Percentiles rank a stretch among this genome's conserved stretches.
These are phyloP conservation scores for Rhododendron williamsianum DNA, from an alignment of 148 eudicot genomes.

Conservation along the genomic window DNA sequence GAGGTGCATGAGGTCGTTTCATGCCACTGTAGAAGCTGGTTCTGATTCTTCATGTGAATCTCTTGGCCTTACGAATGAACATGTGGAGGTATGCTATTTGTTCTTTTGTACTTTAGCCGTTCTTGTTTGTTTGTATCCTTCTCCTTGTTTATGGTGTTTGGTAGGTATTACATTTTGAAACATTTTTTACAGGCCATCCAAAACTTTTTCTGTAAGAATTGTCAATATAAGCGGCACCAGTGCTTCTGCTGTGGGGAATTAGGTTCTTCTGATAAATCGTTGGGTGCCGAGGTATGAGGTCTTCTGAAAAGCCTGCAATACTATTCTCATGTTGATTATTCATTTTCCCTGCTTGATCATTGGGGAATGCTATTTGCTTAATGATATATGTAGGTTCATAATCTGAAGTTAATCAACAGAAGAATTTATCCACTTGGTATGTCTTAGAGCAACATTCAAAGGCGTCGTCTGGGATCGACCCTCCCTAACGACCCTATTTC, in stretches of 20 bases:
- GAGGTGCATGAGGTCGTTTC: conserved; percentile 85
- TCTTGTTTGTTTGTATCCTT: background rate
- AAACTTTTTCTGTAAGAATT: conserved; percentile 59
- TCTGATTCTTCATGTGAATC: conserved; percentile 55
- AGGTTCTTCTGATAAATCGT: conserved; percentile 81
- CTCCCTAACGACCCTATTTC: too few species aligned
- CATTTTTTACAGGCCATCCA: conserved; percentile 45
- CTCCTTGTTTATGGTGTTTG: background rate
- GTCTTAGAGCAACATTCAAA: background rate
- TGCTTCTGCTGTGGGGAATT: conserved; percentile 76
- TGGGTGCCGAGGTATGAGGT: conserved; percentile 69
- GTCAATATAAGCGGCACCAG: conserved; percentile 69
- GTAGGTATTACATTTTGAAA: background rate
- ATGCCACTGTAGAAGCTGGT: conserved; percentile 58
- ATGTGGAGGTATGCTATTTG: conserved; percentile 47
- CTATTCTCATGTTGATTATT: conserved; percentile 1
- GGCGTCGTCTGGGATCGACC: background rate
- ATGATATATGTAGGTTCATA: background rate
- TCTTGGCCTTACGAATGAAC: conserved; percentile 51
- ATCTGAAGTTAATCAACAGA: background rate
- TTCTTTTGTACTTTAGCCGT: background rate
- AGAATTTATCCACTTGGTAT: background rate
- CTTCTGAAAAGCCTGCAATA: background rate
- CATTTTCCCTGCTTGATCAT: background rate
- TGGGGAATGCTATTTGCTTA: background rate